Conservation (phyloP, 306 rosid species). For the Malus domestica region ASM211411v1 NC_041793.1:35623001-35623500, state of each 20-base stretch:
- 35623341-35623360: slow-evolving; percentile 37
- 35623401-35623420: slow-evolving; percentile 24
- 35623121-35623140: not conserved
- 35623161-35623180: not conserved
- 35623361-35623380: slow-evolving; percentile 9
- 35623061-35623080: not conserved
- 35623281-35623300: slow-evolving; percentile 78
- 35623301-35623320: slow-evolving; percentile 75
- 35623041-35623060: not conserved
- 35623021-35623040: not conserved
- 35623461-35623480: not conserved
- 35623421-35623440: not conserved
- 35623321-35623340: slow-evolving; percentile 71
- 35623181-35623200: slow-evolving; percentile 39
- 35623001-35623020: not conserved
- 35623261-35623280: slow-evolving; percentile 90
- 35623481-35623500: not conserved
- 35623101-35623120: not conserved
- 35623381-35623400: slow-evolving; percentile 29
- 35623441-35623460: not conserved
- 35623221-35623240: slow-evolving; percentile 89
- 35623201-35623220: slow-evolving; percentile 95
- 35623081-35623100: not conserved
- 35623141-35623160: not conserved
- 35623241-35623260: slow-evolving; percentile 84